phyloP scores from a whole-genome alignment of 2,329 filamentous ascomycete genomes.

The Cucurbitaria berberidis region DNA sequence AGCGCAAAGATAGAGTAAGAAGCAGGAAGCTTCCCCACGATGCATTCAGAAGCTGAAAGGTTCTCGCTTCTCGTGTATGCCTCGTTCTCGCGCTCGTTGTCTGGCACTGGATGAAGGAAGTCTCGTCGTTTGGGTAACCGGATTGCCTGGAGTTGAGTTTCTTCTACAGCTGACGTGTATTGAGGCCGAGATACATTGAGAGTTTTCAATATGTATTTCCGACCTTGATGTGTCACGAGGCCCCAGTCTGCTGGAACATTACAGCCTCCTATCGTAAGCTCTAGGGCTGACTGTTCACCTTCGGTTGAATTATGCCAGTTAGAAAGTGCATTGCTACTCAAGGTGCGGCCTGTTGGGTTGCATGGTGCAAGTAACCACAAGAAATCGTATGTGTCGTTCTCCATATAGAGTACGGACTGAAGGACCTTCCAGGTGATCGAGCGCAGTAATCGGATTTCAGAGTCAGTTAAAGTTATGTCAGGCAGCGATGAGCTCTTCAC shows the following conservation, averaged over 20 bases:
- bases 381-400: slow-evolving; percentile 34
- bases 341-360: slow-evolving; percentile 8
- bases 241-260: slow-evolving; percentile 28
- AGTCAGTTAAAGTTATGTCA: slow-evolving; percentile 9
- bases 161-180: background rate
- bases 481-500: slow-evolving; percentile 22
- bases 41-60: slow-evolving; percentile 58
- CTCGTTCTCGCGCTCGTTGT: slow-evolving; percentile 15
- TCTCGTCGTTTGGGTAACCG: slow-evolving; percentile 63
- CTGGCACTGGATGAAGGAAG: slow-evolving; percentile 58
- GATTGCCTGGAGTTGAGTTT: slow-evolving; percentile 21
- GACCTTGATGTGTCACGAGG: slow-evolving; percentile 23
- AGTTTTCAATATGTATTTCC: slow-evolving; percentile 27
- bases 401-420: slow-evolving; percentile 31
- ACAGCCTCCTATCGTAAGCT: slow-evolving; percentile 14
- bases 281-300: slow-evolving; percentile 14
- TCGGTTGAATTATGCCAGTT: slow-evolving; percentile 23
- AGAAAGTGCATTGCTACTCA: slow-evolving; percentile 14
- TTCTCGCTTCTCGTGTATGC: slow-evolving; percentile 55
- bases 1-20: slow-evolving; percentile 58
- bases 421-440: slow-evolving; percentile 37
- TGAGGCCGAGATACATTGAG: background rate
- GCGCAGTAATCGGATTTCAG: slow-evolving; percentile 27
- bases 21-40: slow-evolving; percentile 54
- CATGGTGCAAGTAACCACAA: slow-evolving; percentile 38